phyloP scores from a whole-genome alignment of 1,284 basidiomycete species.

The Lentinus polychrous region DNA sequence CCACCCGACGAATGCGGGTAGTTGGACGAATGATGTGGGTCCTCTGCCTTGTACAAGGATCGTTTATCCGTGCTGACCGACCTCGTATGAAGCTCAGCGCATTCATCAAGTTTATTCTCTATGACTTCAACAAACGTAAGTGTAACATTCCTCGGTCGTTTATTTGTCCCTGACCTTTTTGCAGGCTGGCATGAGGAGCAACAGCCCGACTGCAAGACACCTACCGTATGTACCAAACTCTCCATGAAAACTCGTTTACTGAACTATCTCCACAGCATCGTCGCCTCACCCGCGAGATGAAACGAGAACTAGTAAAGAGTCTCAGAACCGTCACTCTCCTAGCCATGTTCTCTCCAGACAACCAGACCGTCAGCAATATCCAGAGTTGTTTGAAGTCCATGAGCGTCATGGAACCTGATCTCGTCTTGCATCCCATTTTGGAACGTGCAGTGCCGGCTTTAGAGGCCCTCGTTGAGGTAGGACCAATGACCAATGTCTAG shows the following conservation, averaged over 20 bases:
- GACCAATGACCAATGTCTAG: neutral
- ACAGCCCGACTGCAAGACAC: slow-evolving; percentile 78
- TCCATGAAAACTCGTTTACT: neutral
- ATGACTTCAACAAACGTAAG: slow-evolving; percentile 81
- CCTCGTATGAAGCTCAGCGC: slow-evolving; percentile 50
- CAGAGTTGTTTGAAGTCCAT: slow-evolving; percentile 70
- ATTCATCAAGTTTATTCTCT: slow-evolving; percentile 83
- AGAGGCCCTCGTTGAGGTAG: slow-evolving; percentile 79
- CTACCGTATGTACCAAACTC: slow-evolving; percentile 36
- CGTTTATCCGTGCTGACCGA: slow-evolving; percentile 7
- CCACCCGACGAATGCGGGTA: slow-evolving; percentile 72
- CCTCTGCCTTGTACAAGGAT: too few species aligned
- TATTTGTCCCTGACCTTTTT: slow-evolving; percentile 3
- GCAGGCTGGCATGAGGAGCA: slow-evolving; percentile 80
- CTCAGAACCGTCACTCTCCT: slow-evolving; percentile 80
- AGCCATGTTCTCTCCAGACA: slow-evolving; percentile 86
- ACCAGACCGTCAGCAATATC: slow-evolving; percentile 55
- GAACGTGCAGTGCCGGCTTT: slow-evolving; percentile 84
- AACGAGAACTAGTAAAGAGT: slow-evolving; percentile 78
- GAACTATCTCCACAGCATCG: slow-evolving; percentile 39
- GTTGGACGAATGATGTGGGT: slow-evolving; percentile 64
- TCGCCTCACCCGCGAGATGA: slow-evolving; percentile 76
- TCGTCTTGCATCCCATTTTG: slow-evolving; percentile 80
- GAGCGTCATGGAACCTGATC: slow-evolving; percentile 81
- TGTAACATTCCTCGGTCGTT: neutral